These are phyloP conservation scores for Mucor velutinosus DNA, from an alignment of 371 early-diverging fungal species.

Conservation along the genomic window DNA sequence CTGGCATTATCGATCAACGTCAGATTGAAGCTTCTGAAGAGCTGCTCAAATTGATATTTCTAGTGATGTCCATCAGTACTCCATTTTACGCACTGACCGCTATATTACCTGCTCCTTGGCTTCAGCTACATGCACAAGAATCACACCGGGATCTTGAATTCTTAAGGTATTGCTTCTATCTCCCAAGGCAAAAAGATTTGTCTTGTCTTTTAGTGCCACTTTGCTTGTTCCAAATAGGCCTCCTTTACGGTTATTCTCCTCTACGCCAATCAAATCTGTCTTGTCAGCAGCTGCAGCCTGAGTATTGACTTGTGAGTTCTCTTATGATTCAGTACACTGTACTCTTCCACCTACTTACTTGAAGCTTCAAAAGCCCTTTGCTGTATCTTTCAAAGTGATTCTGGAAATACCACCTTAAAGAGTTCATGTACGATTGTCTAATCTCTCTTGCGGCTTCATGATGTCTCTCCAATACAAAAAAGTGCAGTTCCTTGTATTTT, in stretches of 20 bases:
- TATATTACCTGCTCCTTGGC: conserved; percentile 64
- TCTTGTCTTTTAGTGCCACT: conserved; percentile 64
- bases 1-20: conserved; percentile 91
- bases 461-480: conserved; percentile 86
- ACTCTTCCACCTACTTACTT: conserved; percentile 44
- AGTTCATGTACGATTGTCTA: conserved; percentile 79
- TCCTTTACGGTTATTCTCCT: conserved; percentile 70
- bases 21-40: conserved; percentile 86
- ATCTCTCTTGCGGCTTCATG: conserved; percentile 90
- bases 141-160: conserved; percentile 76
- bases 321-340: background rate
- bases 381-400: conserved; percentile 89
- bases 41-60: conserved; percentile 73
- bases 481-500: conserved; percentile 85
- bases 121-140: conserved; percentile 81
- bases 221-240: conserved; percentile 67
- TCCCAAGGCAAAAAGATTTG: conserved; percentile 76
- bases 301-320: background rate
- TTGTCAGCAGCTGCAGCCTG: conserved; percentile 79
- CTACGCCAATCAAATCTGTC: conserved; percentile 80
- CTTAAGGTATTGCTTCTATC: conserved; percentile 72
- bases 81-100: background rate
- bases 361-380: conserved; percentile 71
- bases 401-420: conserved; percentile 81
- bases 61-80: conserved; percentile 13